Evolutionary conservation across 1,284 basidiomycete species (phyloP).

Genomic region (Ustilago lituana): DNA sequence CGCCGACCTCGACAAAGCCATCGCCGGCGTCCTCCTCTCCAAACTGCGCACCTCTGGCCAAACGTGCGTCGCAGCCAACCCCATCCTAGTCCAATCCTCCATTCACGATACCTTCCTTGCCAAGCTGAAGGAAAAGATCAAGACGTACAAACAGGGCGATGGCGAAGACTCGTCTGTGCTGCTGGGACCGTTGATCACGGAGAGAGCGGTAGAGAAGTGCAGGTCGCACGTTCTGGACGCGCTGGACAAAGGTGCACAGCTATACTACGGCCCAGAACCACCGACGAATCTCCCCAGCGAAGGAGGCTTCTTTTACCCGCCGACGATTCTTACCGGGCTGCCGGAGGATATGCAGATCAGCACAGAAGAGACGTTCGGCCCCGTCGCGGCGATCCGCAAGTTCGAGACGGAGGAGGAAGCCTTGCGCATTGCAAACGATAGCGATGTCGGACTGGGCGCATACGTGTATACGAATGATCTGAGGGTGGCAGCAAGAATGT

Average conservation of each 20-base stretch:
- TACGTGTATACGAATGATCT: constrained; percentile 51
- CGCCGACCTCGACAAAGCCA: constrained; percentile 70
- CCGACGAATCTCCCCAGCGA: neutral
- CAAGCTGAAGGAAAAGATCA: no score
- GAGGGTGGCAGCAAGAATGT: constrained; percentile 32
- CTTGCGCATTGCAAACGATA: constrained; percentile 44
- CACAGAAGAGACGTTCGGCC: constrained; percentile 59
- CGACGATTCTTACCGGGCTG: constrained; percentile 53
- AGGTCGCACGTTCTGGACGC: constrained; percentile 33
- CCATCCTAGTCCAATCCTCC: constrained; percentile 40
- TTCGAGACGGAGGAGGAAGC: constrained; percentile 56
- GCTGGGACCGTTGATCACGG: constrained; percentile 42
- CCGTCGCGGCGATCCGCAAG: constrained; percentile 48
- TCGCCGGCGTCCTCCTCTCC: constrained; percentile 36
- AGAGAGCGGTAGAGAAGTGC: constrained; percentile 44
- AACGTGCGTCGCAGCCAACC: constrained; percentile 49
- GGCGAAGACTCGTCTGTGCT: constrained; percentile 23
- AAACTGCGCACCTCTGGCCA: constrained; percentile 46
- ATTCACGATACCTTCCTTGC: constrained; percentile 46
- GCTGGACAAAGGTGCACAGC: constrained; percentile 29
- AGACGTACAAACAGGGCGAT: no score
- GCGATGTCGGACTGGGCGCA: constrained; percentile 45
- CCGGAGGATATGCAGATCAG: constrained; percentile 51
- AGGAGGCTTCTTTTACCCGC: constrained; percentile 53
- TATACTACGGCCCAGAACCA: constrained; percentile 34